Percentiles rank a stretch among this genome's conserved stretches.
phyloP scores from a whole-genome alignment of 1,284 basidiomycete genomes.

The Ganoderma meredithae region DNA sequence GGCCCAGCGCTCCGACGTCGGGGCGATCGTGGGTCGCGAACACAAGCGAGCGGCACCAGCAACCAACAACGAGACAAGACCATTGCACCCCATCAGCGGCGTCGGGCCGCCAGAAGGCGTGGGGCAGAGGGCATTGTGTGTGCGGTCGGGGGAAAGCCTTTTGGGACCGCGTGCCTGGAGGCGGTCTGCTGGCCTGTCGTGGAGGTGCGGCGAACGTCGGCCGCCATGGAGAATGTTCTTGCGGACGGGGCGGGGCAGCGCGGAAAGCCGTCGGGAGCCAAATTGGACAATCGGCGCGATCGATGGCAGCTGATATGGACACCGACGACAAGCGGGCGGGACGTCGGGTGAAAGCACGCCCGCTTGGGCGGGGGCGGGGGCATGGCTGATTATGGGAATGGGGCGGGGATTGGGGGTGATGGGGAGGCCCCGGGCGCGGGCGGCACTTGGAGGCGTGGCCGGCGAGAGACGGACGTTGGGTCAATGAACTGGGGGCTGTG shows the following conservation, averaged over 20 bases:
- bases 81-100: background rate
- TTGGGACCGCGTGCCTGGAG: slow-evolving; percentile 19
- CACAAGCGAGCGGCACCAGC: slow-evolving; percentile 7
- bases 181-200: slow-evolving; percentile 2
- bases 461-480: background rate
- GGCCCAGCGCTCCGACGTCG: slow-evolving; percentile 29
- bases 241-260: slow-evolving; percentile 6
- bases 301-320: slow-evolving; percentile 27
- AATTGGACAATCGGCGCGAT: slow-evolving; percentile 19
- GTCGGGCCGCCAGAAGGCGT: slow-evolving; percentile 16
- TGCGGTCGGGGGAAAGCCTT: slow-evolving; percentile 3
- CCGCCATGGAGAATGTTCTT: slow-evolving; percentile 20
- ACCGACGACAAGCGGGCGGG: slow-evolving; percentile 20
- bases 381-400: slow-evolving; percentile 8
- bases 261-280: slow-evolving; percentile 14
- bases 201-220: slow-evolving; percentile 22
- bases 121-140: slow-evolving; percentile 19
- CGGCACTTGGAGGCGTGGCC: slow-evolving; percentile 1
- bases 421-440: background rate
- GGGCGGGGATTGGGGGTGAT: background rate
- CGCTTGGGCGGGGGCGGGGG: slow-evolving; percentile 18
- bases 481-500: slow-evolving; percentile 9
- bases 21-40: slow-evolving; percentile 17
- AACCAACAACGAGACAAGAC: background rate
- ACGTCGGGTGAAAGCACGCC: slow-evolving; percentile 19